Base-by-base conservation (phyloP, 148 eudicot species). In the Talinum fruticosum region DNA sequence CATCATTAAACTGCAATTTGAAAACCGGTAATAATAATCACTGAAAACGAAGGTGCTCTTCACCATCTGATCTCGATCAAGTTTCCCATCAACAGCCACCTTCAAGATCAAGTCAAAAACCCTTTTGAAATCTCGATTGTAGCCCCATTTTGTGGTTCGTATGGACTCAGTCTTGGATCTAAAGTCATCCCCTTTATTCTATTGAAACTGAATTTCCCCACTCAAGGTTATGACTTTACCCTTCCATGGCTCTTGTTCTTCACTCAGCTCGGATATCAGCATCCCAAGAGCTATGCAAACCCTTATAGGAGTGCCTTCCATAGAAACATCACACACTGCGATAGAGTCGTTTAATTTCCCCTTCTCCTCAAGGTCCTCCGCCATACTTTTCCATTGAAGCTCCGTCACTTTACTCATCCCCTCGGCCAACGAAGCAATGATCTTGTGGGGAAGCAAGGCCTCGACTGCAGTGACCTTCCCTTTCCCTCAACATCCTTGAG, bases 261-360 rank as follows among this genome's bases (percentile, higher is more conserved):
- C 82, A 29, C 82, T 81, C 45, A 84, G 64, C 28, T 81, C 86
- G 0, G 84, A 84, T 34, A 84, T 72, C 47, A 84, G 64, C 21
- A 32, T 13, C 1, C 90, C 89, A 16, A 89, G 87, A 2, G 90
- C 86, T 10, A 87, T 82, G 10, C 80, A 66, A 6, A 87, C 90
- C 72, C 85, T 83, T 78, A 87, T 79, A 1, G 92, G 90, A 0
- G 10, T 30, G 19, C 88, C 88, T 0, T 0, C 0, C 92, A 87
- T 89, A 35, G 90, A 87, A 18, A 87, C 88, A 71, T 85, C 92
- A 66, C 86, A 87, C 4, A 87, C 71, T 0, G 92, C 85, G 3
- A 89, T 30, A 57, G 88, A 87, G 53, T 89, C 82, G 1, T 45
- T 82, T 0, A 88, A 72, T 75, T 82, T 85, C 4, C 90, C 87